Conservation (phyloP, 176 grass and related monocot genomes). For the Eremochloa ophiuroides region DNA sequence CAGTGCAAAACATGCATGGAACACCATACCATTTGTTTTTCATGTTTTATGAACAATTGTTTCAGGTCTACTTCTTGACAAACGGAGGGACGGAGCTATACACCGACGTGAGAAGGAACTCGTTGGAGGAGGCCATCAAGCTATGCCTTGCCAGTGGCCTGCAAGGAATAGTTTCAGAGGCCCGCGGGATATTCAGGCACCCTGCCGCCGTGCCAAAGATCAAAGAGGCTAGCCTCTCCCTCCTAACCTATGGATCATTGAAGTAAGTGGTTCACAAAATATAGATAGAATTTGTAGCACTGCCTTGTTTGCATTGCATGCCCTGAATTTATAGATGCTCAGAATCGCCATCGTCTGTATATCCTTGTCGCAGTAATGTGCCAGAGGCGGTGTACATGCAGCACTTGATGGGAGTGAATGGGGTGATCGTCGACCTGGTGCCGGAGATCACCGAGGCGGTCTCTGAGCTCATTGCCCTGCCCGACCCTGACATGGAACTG, state of each 20-base stretch:
- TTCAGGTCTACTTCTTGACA: slow-evolving; percentile 90
- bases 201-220: slow-evolving; percentile 62
- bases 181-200: slow-evolving; percentile 61
- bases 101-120: slow-evolving; percentile 66
- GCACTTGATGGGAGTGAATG: slow-evolving; percentile 80
- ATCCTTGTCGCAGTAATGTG: slow-evolving; percentile 60
- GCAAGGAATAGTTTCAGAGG: slow-evolving; percentile 89
- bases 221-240: slow-evolving; percentile 72
- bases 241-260: slow-evolving; percentile 73
- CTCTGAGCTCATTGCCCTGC: slow-evolving; percentile 32
- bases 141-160: slow-evolving; percentile 48
- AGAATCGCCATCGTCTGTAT: neutral
- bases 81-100: slow-evolving; percentile 59
- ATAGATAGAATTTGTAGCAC: neutral
- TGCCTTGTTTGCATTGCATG: neutral
- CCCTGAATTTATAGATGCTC: neutral
- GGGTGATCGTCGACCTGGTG: slow-evolving; percentile 86
- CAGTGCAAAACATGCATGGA: neutral
- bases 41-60: neutral
- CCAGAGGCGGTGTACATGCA: slow-evolving; percentile 90
- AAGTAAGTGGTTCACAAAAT: slow-evolving; percentile 46
- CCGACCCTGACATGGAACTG: neutral
- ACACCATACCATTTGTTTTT: neutral
- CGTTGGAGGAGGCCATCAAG: slow-evolving; percentile 82
- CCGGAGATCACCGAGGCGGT: slow-evolving; percentile 73